These are phyloP conservation scores for Chlorella sp. DNA, from an alignment of 139 green algal species.

Conservation along the genomic window DNA sequence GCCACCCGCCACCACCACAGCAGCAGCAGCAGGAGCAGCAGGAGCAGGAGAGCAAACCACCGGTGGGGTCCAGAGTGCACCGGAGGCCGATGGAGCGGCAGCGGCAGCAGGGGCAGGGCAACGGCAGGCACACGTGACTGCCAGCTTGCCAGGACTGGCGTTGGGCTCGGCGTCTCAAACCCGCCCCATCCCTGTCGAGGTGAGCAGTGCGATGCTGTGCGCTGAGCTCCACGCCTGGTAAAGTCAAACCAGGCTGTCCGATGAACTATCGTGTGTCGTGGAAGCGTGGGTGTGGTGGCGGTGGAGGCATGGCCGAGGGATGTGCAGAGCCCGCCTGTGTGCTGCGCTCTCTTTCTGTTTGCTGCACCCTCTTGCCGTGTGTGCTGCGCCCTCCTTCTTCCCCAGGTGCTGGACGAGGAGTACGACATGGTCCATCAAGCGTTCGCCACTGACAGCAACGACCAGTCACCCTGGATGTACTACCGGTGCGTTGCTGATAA, in stretches of 20 bases:
- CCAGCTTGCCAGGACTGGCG: background rate
- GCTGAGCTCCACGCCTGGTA: no score
- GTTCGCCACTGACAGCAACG: slow-evolving; percentile 88
- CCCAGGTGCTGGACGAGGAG: slow-evolving; percentile 68
- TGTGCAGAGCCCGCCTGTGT: no score
- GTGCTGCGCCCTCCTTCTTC: slow-evolving; percentile 36
- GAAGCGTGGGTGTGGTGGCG: no score
- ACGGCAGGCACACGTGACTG: no score
- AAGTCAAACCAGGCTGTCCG: no score
- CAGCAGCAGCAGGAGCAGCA: background rate
- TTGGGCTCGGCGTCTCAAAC: background rate
- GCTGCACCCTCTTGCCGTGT: no score
- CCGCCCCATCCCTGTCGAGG: slow-evolving; percentile 5
- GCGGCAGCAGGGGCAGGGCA: background rate
- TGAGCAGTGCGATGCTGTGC: no score
- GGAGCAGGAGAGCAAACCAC: background rate
- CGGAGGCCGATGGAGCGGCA: background rate
- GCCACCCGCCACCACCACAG: no score
- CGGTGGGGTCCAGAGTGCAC: background rate
- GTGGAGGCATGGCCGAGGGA: no score
- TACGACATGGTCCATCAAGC: slow-evolving; percentile 90
- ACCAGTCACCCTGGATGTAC: slow-evolving; percentile 78
- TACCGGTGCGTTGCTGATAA: slow-evolving; percentile 15
- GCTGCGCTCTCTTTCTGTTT: no score
- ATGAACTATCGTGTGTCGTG: no score